Evolutionary conservation across 2,329 filamentous ascomycete genomes (phyloP), one percentile per base, ranked within the genome.

Genomic region (Fonsecaea pugnacius): DNA sequence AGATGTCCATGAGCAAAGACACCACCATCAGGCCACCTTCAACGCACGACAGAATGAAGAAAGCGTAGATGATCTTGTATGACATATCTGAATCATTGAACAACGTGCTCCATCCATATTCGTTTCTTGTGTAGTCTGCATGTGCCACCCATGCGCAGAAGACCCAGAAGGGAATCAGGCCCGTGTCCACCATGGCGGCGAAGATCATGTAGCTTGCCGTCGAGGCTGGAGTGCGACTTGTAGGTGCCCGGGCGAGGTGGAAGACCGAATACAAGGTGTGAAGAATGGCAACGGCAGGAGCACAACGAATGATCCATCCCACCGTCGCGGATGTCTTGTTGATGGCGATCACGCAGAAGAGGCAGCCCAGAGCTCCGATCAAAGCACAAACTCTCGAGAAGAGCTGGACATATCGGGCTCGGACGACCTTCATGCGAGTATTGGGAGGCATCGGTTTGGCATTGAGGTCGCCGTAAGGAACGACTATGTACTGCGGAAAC

Each of bases 141-240:
- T 83, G 80, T 3, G 83, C 77, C 62, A 86, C 77, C 55, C 86
- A 78, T 9, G 83, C 80, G 8, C 83, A 85, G 73, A 87, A 88
- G 64, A 84, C 80, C 69, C 87, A 87, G 74, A 89, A 88, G 0
- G 87, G 85, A 36, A 88, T 81, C 59, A 89, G 78, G 18, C 84
- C 84, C n/a, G 81, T 78, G 75, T 98, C 94, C 48, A 90, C 85
- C 50, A 92, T 79, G 10, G 86, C 83, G 2, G 92, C 87, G 75
- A 97, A 98, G 63, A 95, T 79, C 77, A 96, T 92, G 77, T 98
- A 98, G 68, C 91, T 94, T 14, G 91, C 89, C 18, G 92, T 91
- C 24, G 91, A 96, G 3, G 83, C 89, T 0, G 94, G 88, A 0
- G 92, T 87, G 58, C 92, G 87, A 51, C 83, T 85, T 54, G 86